phyloP scores from a whole-genome alignment of 169 alveolate genomes.

The Plasmodium relictum region DNA sequence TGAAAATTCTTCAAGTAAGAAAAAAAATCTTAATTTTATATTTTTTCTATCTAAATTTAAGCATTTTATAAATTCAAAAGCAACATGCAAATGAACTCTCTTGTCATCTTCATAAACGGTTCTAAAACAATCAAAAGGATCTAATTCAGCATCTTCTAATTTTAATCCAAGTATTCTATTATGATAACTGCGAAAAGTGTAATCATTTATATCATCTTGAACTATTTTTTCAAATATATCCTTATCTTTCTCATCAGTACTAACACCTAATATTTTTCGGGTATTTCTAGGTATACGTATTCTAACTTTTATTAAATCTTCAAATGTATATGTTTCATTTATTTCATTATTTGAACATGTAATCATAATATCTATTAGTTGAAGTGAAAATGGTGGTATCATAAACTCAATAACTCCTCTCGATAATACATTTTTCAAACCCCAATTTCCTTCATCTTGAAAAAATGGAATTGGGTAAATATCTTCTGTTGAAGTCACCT shows the following conservation, averaged over 20 bases:
- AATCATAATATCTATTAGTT: background rate
- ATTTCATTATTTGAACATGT: conserved; percentile 45
- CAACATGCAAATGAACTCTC: conserved; percentile 19
- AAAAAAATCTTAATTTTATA: conserved; percentile 27
- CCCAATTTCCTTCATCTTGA: conserved; percentile 26
- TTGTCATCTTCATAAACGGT: conserved; percentile 22
- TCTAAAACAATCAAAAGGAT: conserved; percentile 50
- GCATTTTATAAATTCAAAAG: conserved; percentile 15
- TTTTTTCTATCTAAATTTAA: conserved; percentile 36
- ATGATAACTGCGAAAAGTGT: conserved; percentile 20
- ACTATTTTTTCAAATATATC: conserved; percentile 29
- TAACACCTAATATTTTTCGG: conserved; percentile 20
- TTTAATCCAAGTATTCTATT: conserved; percentile 23
- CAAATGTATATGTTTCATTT: conserved; percentile 28
- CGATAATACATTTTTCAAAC: conserved; percentile 22
- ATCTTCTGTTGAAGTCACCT: background rate
- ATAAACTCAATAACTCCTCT: conserved; percentile 44
- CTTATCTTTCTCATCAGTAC: conserved; percentile 30
- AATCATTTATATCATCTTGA: conserved; percentile 6
- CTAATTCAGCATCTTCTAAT: conserved; percentile 39
- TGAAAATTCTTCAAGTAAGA: background rate
- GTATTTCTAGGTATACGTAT: conserved; percentile 27
- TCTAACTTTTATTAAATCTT: conserved; percentile 23
- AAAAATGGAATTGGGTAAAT: conserved; percentile 27
- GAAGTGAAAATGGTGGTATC: conserved; percentile 15